Evolutionary conservation across 2,329 filamentous ascomycete species (phyloP), one percentile per base, ranked within the genome.

Genomic region (Mycosphaerella sp.): DNA sequence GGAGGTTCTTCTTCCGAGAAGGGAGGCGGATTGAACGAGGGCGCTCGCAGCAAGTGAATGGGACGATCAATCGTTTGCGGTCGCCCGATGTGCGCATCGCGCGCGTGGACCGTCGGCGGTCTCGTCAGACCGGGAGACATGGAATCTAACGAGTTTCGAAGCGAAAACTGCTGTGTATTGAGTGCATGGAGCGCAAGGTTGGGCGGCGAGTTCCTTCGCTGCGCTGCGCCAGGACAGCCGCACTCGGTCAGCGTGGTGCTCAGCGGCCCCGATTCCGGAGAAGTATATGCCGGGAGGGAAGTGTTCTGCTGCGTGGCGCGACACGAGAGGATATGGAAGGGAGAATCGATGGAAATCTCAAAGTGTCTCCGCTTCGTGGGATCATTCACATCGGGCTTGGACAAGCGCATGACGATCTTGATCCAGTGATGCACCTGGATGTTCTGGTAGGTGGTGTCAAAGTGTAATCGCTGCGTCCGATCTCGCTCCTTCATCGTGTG

Each of bases 371-470:
- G 82, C 67, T 91, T 91, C 1, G 76, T 77, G 0, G 89, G 84
- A 64, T 95, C 87, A 9, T 85, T 82, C 39, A 84, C 80, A 63
- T 95, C 91, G 11, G 86, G 76, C 63, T 89, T 89, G 31, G 90
- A 95, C 45, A 96, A 84, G 49, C 91, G 86, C 83, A 96, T 88
- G 57, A 95, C 89, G 66, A 95, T 89, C 88, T 95, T 95, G 70
- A 96, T 95, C 90, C 90, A 95, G 69, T 96, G 91, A 68, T 89
- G 89, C 51, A 96, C 90, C 65, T 93, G 89, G 49, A 95, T 92
- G 59, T 95, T 95, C 66, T 89, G 87, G 78, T 92, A 95, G 54
- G 89, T 95, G 51, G 89, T 95, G 67, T 95, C 90, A 50, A 92
- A 92, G 68, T 95, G 86, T 55, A 96, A 73, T 56, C 82, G 80